Conservation (phyloP, 1,284 basidiomycete species). For the Takashimella koratensis region DNA sequence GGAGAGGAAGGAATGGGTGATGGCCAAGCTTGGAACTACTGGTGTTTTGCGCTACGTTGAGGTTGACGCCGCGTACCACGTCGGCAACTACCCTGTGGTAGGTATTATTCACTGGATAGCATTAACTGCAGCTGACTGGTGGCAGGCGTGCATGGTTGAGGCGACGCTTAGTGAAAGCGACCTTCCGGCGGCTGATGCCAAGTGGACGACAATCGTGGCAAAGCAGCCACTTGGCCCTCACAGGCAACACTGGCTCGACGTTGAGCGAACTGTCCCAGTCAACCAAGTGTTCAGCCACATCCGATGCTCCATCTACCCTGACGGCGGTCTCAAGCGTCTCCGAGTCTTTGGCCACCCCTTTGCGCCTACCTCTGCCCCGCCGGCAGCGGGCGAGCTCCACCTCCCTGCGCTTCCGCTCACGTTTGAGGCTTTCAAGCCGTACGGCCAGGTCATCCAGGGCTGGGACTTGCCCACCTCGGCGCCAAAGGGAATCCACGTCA, state of each 20-base stretch:
- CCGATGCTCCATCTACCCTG: constrained; percentile 83
- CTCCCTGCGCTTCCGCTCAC: constrained; percentile 67
- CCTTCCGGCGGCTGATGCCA: constrained; percentile 47
- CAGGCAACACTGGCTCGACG: constrained; percentile 80
- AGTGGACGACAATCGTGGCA: constrained; percentile 72
- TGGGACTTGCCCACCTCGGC: constrained; percentile 45
- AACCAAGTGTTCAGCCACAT: constrained; percentile 72
- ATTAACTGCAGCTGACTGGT: constrained; percentile 2
- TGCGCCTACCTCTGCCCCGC: constrained; percentile 12
- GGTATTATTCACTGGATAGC: constrained; percentile 11
- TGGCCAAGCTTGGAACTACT: constrained; percentile 74
- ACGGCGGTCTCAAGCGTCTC: constrained; percentile 92
- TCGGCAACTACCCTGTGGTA: constrained; percentile 90
- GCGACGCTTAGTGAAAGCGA: constrained; percentile 30
- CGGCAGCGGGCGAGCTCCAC: constrained; percentile 12
- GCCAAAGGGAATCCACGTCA: constrained; percentile 60
- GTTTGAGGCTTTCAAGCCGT: constrained; percentile 74
- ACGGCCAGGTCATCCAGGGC: constrained; percentile 82
- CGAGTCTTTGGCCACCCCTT: constrained; percentile 68
- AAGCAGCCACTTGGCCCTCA: constrained; percentile 82
- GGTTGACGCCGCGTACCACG: constrained; percentile 93
- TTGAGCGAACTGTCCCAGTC: constrained; percentile 58
- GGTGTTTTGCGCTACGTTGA: constrained; percentile 74
- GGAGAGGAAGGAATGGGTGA: constrained; percentile 82
- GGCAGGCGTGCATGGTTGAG: constrained; percentile 26